Percentiles rank a stretch among this genome's conserved stretches.
phyloP scores from a whole-genome alignment of 345 rosid genomes.

The Mangifera indica region DNA sequence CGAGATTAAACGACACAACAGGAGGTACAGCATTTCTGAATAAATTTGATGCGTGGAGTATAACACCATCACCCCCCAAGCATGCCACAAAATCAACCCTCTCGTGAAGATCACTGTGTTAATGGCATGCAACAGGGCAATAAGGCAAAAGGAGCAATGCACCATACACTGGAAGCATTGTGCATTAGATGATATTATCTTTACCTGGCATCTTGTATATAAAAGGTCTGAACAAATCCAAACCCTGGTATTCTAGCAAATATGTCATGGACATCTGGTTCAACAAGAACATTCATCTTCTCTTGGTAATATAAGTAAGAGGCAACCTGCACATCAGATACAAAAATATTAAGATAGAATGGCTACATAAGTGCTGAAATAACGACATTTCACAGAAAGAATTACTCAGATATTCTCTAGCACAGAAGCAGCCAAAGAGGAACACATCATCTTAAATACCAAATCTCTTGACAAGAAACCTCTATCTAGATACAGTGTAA shows the following conservation, averaged over 20 bases:
- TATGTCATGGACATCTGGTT: slow-evolving; percentile 95
- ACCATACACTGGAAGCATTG: slow-evolving; percentile 10
- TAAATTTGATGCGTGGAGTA: slow-evolving; percentile 90
- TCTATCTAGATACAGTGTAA: neutral
- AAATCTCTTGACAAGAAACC: neutral
- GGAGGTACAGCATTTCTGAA: slow-evolving; percentile 95
- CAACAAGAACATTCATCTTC: slow-evolving; percentile 93
- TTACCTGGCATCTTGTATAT: slow-evolving; percentile 96
- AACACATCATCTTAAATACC: neutral
- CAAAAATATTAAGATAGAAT: slow-evolving; percentile 17
- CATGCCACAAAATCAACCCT: slow-evolving; percentile 97
- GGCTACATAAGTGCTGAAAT: neutral
- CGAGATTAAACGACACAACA: slow-evolving; percentile 92
- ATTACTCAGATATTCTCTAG: neutral
- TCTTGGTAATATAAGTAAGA: slow-evolving; percentile 90
- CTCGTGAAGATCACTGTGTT: slow-evolving; percentile 88
- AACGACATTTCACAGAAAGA: neutral
- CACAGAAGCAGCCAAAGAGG: neutral
- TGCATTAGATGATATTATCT: slow-evolving; percentile 5
- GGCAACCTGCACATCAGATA: slow-evolving; percentile 55
- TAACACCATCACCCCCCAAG: slow-evolving; percentile 98
- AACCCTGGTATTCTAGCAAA: slow-evolving; percentile 98
- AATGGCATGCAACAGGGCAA: slow-evolving; percentile 14
- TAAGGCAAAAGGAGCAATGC: slow-evolving; percentile 5
- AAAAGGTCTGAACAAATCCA: slow-evolving; percentile 95